Evolutionary conservation across 495 filamentous ascomycete species (phyloP).

Genomic region (Clavariopsis aquatica): DNA sequence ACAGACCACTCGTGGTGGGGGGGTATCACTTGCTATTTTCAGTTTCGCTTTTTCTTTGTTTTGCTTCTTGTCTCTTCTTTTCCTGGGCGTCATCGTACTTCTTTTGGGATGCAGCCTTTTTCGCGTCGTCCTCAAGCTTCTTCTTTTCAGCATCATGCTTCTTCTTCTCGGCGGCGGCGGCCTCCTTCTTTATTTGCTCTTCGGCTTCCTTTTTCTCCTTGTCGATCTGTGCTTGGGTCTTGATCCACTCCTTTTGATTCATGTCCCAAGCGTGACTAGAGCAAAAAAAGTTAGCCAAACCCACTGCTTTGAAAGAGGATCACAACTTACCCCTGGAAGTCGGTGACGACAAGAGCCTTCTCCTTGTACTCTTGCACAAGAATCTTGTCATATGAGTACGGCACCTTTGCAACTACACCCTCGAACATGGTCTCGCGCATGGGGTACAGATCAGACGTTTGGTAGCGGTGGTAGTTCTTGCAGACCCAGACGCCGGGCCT

Average conservation of each 20-base stretch:
- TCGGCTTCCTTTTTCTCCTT: constrained; percentile 27
- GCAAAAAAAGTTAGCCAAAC: constrained; percentile 37
- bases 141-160: constrained; percentile 23
- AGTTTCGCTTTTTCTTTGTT: background rate
- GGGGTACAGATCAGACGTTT: constrained; percentile 54
- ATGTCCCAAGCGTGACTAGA: constrained; percentile 45
- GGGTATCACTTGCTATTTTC: background rate
- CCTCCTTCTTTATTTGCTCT: constrained; percentile 22
- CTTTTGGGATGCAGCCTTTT: background rate
- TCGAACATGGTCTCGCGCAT: constrained; percentile 62
- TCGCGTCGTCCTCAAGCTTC: constrained; percentile 17
- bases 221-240: constrained; percentile 42
- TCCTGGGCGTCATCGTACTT: constrained; percentile 24
- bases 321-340: constrained; percentile 57
- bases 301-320: background rate
- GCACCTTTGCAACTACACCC: constrained; percentile 61
- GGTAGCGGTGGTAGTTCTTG: constrained; percentile 78
- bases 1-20: background rate
- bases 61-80: constrained; percentile 14
- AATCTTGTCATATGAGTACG: constrained; percentile 62
- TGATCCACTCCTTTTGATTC: constrained; percentile 53
- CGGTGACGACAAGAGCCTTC: constrained; percentile 53
- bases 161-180: constrained; percentile 5
- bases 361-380: constrained; percentile 60
- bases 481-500: constrained; percentile 71